Base-by-base conservation (phyloP, 2,329 filamentous ascomycete species). In the Clonostachys chloroleuca region DNA sequence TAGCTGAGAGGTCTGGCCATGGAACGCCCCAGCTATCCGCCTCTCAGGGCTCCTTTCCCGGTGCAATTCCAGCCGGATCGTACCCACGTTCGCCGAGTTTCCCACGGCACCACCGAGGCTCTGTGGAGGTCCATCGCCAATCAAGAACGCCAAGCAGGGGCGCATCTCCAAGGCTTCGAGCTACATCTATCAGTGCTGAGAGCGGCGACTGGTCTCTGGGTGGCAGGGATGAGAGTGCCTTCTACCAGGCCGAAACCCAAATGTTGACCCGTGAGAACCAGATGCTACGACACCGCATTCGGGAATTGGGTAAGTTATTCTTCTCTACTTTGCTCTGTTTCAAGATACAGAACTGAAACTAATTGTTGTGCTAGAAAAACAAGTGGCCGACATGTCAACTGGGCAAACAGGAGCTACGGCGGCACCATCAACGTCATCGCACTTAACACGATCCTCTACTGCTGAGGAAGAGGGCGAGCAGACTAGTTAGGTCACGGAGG, bases 221-320 rank as follows among this genome's bases (percentile, higher is more conserved):
- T n/a, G 79, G 78, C 8, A 74, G 87, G 16, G 87, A 91, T 57
- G 87, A 92, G 61, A 84, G 78, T 52, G 84, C 85, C 1, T 91
- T 90, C 62, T 92, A 92, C 58, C 87, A 91, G 62, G 87, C 87
- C 5, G 88, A 92, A 67, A 89, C 87, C 2, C 86, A 89, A 65
- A 90, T 82, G 68, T 66, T 92, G 56, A 78, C 83, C 18, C 75
- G 88, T 24, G 88, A 92, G 69, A 92, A 92, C 55, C 87, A 92
- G 65, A 91, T 92, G 87, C 70, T 92, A 45, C 83, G 85, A 51
- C 77, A 84, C 61, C 77, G 88, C 43, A 87, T 91, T 49, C 76
- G 84, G 35, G 87, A 91, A 57, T 68, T 91, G 13, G 86, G 86
- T 87, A 68, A 55, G 73, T 45, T 34, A 5, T 8, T 17, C 10